Conservation (phyloP, 164 flowering plant species). For the Santalum album region DNA sequence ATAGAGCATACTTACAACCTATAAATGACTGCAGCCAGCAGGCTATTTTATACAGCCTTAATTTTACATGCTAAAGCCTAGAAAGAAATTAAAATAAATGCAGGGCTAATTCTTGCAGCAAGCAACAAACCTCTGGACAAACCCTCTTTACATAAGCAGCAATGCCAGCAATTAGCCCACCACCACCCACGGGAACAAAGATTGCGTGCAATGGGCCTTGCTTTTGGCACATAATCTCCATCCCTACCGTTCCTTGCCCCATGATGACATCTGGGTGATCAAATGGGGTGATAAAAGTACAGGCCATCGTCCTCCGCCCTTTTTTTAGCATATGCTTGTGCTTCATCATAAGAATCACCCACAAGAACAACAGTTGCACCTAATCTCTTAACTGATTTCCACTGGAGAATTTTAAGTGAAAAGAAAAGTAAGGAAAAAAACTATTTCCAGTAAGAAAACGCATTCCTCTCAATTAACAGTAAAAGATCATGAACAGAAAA, state of each 20-base stretch:
- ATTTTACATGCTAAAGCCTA: neutral
- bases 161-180: conserved; percentile 96
- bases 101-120: neutral
- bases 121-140: conserved; percentile 56
- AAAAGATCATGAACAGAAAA: neutral
- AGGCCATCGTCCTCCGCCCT: conserved; percentile 59
- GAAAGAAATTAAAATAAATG: neutral
- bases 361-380: conserved; percentile 85
- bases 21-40: too few relatives aligned
- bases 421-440: neutral
- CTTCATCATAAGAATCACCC: conserved; percentile 97
- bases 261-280: conserved; percentile 90
- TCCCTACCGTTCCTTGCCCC: conserved; percentile 96
- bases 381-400: conserved; percentile 83
- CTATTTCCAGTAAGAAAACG: neutral
- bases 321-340: conserved; percentile 82
- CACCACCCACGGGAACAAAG: conserved; percentile 98
- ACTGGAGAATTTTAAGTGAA: conserved; percentile 54
- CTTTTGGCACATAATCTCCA: conserved; percentile 82
- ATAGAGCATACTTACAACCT: too few relatives aligned
- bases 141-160: conserved; percentile 92
- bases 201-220: conserved; percentile 78
- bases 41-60: too few relatives aligned
- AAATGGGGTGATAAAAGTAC: conserved; percentile 85
- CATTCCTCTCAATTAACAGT: neutral